Base-by-base conservation (phyloP, 495 filamentous ascomycete species). In the Aspergillus leporis region DNA sequence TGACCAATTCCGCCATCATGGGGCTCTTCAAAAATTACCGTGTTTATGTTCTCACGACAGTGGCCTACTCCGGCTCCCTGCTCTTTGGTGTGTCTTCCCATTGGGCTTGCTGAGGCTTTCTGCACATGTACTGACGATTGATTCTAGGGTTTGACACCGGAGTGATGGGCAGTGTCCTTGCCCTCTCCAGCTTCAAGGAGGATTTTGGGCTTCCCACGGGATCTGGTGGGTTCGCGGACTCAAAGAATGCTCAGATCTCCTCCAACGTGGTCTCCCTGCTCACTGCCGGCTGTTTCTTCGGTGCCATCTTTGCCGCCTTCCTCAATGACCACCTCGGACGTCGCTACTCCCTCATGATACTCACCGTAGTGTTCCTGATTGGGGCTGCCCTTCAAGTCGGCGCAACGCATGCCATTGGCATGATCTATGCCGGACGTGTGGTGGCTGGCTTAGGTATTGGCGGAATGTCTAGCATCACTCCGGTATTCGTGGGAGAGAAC, bases 211-310 rank as follows among this genome's bases (percentile, higher is more conserved):
- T 82, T 19, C 74, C 76, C 8, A 50, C 59, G 0, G 67, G 51
- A 31, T 53, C 58, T 1, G 60, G 58, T 7, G 75, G 72, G 0
- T 78, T 75, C 46, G 66, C 72, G 49, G 65, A 55, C 14, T 41
- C 52, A 1, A 31, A 66, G 32, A 84, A 81, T 50, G 71, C 77
- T 8, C 59, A 77, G 18, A 71, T 83, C 14, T 71, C 80, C 5
- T 82, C 80, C 19, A 85, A 86, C 53, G 79, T 86, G 40, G 83
- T 85, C 14, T 86, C 85, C 52, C 76, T 87, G 22, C 72, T 87
- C 22, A 83, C 82, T 61, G 86, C 85, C 4, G 86, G 87, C 38
- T 86, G 84, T 61, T 89, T 89, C 76, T 89, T 88, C 68, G 86
- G 86, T 50, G 79, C 85, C 14, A 75, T 87, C 22, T 74, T 81